Evolutionary conservation across 768 basidiomycete species (phyloP), one percentile per base, ranked within the genome.

Genomic region (Tricholomella constricta): DNA sequence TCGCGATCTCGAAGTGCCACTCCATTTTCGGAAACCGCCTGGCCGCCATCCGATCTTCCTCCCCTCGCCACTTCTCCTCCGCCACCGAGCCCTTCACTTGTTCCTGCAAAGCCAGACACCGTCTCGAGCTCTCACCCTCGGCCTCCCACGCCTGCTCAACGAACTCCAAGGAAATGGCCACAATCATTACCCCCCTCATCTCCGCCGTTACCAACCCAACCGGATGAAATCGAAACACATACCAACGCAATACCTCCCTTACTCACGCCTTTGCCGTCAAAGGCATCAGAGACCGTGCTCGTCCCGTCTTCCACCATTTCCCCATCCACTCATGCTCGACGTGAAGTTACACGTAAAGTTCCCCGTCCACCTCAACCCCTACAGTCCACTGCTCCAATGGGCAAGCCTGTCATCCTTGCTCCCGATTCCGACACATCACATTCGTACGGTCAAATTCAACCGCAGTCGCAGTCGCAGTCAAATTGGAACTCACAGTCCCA

Each of bases 391-490:
- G 72, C 32, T 62, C 64, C 52, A 45, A 45, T 54, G 47, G 59
- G 62, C 41, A 77, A 72, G 20, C 71, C 64, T 26, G 72, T 69
- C 15, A 71, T 84, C n/a, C 63, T 84, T 20, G 83, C 74, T 7
- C 81, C 82, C 3, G 79, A 83, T 59, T 82, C 83, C 9, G 82
- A 85, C 57, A 73, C 76, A 1, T 83, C 80, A 1, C 69, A 62
- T 29, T 64, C 66, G 9, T 67, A 66, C 27, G 73, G 71, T 2
- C 73, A 73, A 47, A 58, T 65, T 58, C 62, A 66, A 29, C 63
- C 65, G 11, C 71, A 72, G 26, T 71, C 72, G 3, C 73, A 72
- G 48, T 65, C 68, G 19, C 71, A 71, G 29, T 54, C 61, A 17
- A 64, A 66, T 32, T 72, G 69, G 3, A 72, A 72, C 49, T 58